A percentile compares a stretch with the other conserved stretches of the same genome.
phyloP scores from a whole-genome alignment of 768 basidiomycete genomes.

The Rhodotorula kratochvilovae region DNA sequence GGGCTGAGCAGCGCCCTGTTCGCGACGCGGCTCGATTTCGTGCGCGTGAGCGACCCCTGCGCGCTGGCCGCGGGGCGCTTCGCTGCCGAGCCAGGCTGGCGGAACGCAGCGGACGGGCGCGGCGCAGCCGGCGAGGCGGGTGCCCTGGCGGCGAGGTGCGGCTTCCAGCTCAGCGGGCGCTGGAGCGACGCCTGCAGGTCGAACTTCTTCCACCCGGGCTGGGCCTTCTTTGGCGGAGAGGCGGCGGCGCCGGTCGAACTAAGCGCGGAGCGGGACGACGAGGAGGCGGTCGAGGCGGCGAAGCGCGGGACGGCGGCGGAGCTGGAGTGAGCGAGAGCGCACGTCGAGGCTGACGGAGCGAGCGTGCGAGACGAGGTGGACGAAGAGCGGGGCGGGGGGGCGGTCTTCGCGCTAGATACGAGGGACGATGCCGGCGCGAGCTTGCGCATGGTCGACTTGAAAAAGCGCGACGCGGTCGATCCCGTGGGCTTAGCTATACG shows the following conservation, averaged over 20 bases:
- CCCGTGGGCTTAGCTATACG: conserved; percentile 1
- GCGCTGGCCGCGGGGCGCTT: neutral
- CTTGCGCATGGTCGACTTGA: conserved; percentile 22
- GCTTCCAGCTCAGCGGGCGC: conserved; percentile 20
- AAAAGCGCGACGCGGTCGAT: neutral
- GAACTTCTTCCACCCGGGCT: conserved; percentile 21
- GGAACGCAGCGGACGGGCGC: neutral
- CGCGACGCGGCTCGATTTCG: neutral
- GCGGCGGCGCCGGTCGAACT: neutral
- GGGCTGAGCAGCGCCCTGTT: conserved; percentile 3
- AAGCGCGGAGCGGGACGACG: neutral
- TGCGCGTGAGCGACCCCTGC: neutral
- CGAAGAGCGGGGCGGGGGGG: neutral
- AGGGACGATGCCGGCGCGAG: neutral
- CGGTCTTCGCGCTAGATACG: neutral
- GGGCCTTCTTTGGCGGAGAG: neutral
- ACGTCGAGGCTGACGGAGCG: neutral
- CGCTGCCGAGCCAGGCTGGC: neutral
- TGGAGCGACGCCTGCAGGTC: conserved; percentile 23
- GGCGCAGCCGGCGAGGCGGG: neutral
- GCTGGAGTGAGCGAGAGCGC: neutral
- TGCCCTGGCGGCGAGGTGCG: fast-evolving
- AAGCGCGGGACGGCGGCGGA: conserved; percentile 8
- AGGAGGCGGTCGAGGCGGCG: conserved; percentile 23
- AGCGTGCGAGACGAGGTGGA: neutral